Conservation (phyloP, 2,329 filamentous ascomycete species). For the Fusarium sp. region DNA sequence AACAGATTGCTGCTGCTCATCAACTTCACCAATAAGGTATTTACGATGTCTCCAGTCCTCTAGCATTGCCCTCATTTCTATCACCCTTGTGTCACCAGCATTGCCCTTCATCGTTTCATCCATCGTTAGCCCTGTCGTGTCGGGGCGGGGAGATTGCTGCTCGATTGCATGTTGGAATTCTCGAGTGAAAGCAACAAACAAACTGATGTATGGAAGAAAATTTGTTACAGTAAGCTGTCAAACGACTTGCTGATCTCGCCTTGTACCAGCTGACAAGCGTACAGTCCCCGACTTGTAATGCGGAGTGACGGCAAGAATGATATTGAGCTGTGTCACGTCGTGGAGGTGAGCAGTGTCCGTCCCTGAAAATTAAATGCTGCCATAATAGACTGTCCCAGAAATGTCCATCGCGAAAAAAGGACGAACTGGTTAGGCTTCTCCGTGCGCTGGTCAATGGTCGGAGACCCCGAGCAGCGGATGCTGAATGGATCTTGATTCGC, state of each 20-base stretch:
- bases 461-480: background rate
- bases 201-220: background rate
- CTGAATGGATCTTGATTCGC: background rate
- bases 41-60: background rate
- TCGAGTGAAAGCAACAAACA: background rate
- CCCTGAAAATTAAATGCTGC: background rate
- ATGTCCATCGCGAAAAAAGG: background rate
- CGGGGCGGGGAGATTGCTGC: background rate
- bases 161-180: background rate
- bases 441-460: background rate
- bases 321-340: background rate
- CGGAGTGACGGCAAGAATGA: background rate
- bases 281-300: background rate
- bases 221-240: background rate
- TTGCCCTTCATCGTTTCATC: background rate
- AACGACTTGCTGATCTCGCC: background rate
- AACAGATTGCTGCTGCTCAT: background rate
- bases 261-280: background rate
- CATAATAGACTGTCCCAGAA: background rate
- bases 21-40: background rate
- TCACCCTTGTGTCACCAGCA: background rate
- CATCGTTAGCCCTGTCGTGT: background rate
- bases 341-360: background rate
- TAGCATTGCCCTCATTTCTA: rapidly evolving
- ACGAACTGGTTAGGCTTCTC: background rate